A percentile compares a stretch with the other conserved stretches of the same genome.
phyloP scores from a whole-genome alignment of 169 alveolate species.

The Plasmodium gonderi region DNA sequence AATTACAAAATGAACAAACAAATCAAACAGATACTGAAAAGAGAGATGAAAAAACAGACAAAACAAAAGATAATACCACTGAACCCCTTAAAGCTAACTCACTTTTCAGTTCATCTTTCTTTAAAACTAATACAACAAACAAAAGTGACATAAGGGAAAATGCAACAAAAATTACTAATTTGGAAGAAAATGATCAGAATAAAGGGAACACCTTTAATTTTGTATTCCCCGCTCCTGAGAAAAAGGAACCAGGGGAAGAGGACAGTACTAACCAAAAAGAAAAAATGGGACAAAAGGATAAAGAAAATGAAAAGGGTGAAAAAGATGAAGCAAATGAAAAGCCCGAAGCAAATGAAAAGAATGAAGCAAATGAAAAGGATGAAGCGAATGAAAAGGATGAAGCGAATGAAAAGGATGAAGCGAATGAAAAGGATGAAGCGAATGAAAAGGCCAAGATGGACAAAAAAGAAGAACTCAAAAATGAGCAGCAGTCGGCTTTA shows the following conservation, averaged over 20 bases:
- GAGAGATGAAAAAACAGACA: background rate
- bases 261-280: background rate
- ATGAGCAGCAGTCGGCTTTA: background rate
- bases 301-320: background rate
- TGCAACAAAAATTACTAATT: background rate
- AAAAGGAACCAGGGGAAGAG: background rate
- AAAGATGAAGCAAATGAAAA: background rate
- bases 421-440: too few species aligned
- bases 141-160: background rate
- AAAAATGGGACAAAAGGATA: background rate
- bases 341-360: background rate
- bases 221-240: background rate
- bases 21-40: background rate
- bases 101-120: constrained; percentile 8
- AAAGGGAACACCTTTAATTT: background rate
- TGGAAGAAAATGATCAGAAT: background rate
- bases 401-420: background rate
- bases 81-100: constrained; percentile 6
- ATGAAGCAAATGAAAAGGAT: background rate
- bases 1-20: background rate
- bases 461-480: background rate
- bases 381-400: background rate
- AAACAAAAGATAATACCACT: background rate
- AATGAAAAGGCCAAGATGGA: background rate
- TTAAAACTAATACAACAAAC: background rate